Conservation (phyloP, 2,329 filamentous ascomycete genomes). For the Aspergillus fijiensis region DNA sequence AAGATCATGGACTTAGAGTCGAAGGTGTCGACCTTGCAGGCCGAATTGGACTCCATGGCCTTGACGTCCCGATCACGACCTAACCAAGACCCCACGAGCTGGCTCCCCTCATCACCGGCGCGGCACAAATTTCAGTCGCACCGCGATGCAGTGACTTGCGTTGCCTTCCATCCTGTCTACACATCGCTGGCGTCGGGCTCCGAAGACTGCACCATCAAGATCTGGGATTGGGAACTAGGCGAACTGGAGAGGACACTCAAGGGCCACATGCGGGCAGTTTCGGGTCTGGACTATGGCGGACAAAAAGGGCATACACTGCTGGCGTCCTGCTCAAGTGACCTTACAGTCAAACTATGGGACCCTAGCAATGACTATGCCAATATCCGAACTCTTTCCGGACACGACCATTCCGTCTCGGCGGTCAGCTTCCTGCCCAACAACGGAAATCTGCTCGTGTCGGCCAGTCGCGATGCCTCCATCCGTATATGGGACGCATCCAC, state of each 20-base stretch:
- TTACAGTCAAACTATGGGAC: constrained; percentile 95
- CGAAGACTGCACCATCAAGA: constrained; percentile 90
- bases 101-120: constrained; percentile 49
- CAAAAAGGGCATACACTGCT: constrained; percentile 74
- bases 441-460: constrained; percentile 80
- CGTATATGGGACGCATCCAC: constrained; percentile 90
- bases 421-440: constrained; percentile 78
- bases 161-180: constrained; percentile 90
- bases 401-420: constrained; percentile 86
- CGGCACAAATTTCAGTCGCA: constrained; percentile 80
- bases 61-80: constrained; percentile 10
- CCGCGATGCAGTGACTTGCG: constrained; percentile 75
- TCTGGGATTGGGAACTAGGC: constrained; percentile 94
- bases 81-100: constrained; percentile 19
- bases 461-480: constrained; percentile 79
- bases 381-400: constrained; percentile 81
- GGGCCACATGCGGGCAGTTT: constrained; percentile 80
- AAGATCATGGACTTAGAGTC: constrained; percentile 95
- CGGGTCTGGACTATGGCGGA: constrained; percentile 86
- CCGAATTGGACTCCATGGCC: constrained; percentile 16
- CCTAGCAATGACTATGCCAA: constrained; percentile 90
- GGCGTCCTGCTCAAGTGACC: constrained; percentile 78
- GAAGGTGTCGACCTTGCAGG: constrained; percentile 59
- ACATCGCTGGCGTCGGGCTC: constrained; percentile 88
- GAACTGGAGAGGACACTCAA: constrained; percentile 87